These are phyloP conservation scores for Arachnomyces sp. DNA, from an alignment of 2,329 filamentous ascomycete genomes.

Conservation along the genomic window DNA sequence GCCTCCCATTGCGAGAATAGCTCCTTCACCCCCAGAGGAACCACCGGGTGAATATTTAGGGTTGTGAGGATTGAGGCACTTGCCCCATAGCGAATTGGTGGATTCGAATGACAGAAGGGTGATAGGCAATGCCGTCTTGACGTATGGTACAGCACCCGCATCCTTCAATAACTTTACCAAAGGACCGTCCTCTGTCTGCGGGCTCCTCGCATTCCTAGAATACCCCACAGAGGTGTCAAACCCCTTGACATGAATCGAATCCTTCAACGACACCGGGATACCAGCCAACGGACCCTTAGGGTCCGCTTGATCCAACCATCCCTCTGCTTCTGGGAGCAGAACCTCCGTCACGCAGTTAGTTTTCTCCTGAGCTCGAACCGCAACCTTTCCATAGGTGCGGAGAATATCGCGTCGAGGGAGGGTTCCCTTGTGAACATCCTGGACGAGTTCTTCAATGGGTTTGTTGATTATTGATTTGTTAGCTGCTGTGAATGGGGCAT, in stretches of 20 bases:
- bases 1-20: conserved; percentile 70
- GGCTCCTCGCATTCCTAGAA: conserved; percentile 62
- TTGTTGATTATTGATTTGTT: conserved; percentile 63
- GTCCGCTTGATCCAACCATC: conserved; percentile 59
- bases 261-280: conserved; percentile 80
- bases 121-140: conserved; percentile 84
- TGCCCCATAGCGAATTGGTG: conserved; percentile 71
- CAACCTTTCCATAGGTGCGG: conserved; percentile 78
- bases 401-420: conserved; percentile 64
- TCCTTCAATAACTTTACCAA: conserved; percentile 73
- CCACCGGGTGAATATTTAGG: conserved; percentile 78
- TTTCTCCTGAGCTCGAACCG: conserved; percentile 70
- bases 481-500: conserved; percentile 51
- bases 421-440: conserved; percentile 63
- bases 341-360: conserved; percentile 89
- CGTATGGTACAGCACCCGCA: conserved; percentile 80
- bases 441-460: conserved; percentile 69
- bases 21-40: conserved; percentile 76
- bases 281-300: conserved; percentile 75
- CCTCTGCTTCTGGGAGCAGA: conserved; percentile 67
- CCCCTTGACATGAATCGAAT: conserved; percentile 65
- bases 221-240: conserved; percentile 80
- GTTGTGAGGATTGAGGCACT: conserved; percentile 74
- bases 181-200: conserved; percentile 57
- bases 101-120: conserved; percentile 83